Base-by-base conservation (phyloP, 2,329 filamentous ascomycete species). In the Myriangium duriaei region DNA sequence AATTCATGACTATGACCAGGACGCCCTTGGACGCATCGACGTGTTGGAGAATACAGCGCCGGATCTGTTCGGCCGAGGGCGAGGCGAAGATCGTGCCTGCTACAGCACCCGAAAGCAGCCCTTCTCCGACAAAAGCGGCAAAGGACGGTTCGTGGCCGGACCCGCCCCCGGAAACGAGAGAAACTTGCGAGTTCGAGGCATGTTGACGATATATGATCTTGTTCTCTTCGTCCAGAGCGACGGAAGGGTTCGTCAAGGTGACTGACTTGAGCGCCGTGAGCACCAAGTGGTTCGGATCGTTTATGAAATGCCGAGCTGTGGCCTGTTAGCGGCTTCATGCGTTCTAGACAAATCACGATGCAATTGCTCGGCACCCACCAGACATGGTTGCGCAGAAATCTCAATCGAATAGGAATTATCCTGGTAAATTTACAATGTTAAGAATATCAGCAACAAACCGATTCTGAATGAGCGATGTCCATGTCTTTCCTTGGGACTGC, bases 81-180 rank as follows among this genome's bases (percentile, higher is more conserved):
- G 77, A 82, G 5, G 84, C 84, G 54, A 92, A 92, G 51, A 92
- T 87, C 2, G 82, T 87, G 12, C 87, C 87, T 1, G 85, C 81
- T 1, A 93, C 84, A 1, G 83, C 80, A 33, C 80, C 87, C 19
- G 79, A 75, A 12, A 94, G 73, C 45, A 94, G 65, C 33, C 86
- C 87, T 7, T 71, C 68, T 15, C 87, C 87, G 11, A 95, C 87
- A 60, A 87, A 91, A 42, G 76, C 81, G 1, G 79, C 76, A 56
- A 94, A 94, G 42, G 79, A 82, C 15, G 87, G 87, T 56, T 95
- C 87, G 55, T 95, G 87, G 49, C 87, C 87, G 13, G 79, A 82
- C 39, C 88, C 88, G 47, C 88, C 88, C 46, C 88, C 88, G 2
- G 82, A 87, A 48, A 96, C 69, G 52, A 95, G 70, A 40, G 83